Percentiles rank a stretch among this genome's conserved stretches.
phyloP scores from a whole-genome alignment of 208 protist genomes.

The Leptomonas seymouri region DNA sequence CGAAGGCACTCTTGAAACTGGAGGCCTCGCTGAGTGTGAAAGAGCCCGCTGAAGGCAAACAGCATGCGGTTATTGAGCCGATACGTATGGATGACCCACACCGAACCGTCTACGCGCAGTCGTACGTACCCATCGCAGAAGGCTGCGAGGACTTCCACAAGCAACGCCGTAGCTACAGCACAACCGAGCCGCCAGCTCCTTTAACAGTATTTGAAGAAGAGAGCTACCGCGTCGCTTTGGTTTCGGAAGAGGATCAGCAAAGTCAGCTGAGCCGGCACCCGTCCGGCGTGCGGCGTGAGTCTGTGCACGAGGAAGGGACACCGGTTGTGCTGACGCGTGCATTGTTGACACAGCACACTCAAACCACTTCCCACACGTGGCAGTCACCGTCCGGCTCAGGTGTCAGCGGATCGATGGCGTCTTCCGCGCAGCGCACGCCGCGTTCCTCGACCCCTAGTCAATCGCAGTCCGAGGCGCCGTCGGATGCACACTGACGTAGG shows the following conservation, averaged over 20 bases:
- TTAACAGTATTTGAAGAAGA: constrained; percentile 34
- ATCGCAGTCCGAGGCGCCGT: background rate
- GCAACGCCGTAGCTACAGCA: constrained; percentile 3
- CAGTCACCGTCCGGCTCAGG: background rate
- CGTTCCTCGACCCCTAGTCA: background rate
- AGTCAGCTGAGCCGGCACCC: background rate
- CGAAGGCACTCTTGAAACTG: constrained; percentile 25
- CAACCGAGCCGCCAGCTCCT: constrained; percentile 1
- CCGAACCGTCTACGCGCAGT: constrained; percentile 26
- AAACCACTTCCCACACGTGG: constrained; percentile 20
- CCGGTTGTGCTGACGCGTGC: constrained; percentile 29
- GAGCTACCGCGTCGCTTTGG: constrained; percentile 28
- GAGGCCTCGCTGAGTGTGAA: background rate
- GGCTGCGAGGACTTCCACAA: constrained; percentile 5
- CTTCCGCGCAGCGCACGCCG: background rate
- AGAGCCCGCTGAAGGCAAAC: background rate
- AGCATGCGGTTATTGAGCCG: background rate
- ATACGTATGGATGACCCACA: constrained; percentile 16
- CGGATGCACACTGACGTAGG: background rate
- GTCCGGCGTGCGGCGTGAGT: background rate
- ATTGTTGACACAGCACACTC: constrained; percentile 35
- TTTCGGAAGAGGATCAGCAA: constrained; percentile 12
- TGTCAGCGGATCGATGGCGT: background rate
- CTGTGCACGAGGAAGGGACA: background rate
- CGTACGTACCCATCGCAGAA: constrained; percentile 11